phyloP scores from a whole-genome alignment of 768 basidiomycete genomes.

The Suillus subalutaceus region DNA sequence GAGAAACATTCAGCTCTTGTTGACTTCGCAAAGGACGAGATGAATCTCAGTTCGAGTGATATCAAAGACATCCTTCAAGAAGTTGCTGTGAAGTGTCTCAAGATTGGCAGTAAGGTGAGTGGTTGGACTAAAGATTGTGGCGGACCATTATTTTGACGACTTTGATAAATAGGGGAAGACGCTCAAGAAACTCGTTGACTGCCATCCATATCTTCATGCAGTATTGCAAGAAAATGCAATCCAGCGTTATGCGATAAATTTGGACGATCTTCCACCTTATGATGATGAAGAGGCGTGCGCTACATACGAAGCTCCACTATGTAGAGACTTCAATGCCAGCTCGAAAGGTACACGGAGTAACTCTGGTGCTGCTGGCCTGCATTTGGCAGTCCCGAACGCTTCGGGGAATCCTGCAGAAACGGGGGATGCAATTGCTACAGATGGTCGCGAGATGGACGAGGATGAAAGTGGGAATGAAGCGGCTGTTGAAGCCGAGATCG shows the following conservation, averaged over 20 bases:
- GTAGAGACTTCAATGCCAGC: constrained; percentile 50
- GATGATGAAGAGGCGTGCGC: constrained; percentile 51
- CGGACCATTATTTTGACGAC: not conserved
- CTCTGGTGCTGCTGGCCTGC: constrained; percentile 1
- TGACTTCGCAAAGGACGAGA: constrained; percentile 48
- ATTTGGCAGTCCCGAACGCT: not conserved
- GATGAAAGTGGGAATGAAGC: constrained; percentile 23
- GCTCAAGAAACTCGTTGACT: constrained; percentile 57
- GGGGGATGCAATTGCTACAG: constrained; percentile 16
- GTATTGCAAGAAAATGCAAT: constrained; percentile 49
- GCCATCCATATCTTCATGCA: constrained; percentile 41
- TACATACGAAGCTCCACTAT: constrained; percentile 53
- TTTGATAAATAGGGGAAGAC: constrained; percentile 58
- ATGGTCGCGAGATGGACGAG: constrained; percentile 20
- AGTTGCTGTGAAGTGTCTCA: constrained; percentile 61
- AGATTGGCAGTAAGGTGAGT: constrained; percentile 54
- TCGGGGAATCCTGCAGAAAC: not conserved
- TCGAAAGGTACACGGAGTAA: constrained; percentile 26
- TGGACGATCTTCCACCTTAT: constrained; percentile 59
- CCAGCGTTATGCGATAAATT: constrained; percentile 50
- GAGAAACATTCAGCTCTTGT: constrained; percentile 56
- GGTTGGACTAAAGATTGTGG: too few relatives aligned
- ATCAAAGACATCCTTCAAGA: constrained; percentile 55
- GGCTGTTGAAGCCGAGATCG: constrained; percentile 15
- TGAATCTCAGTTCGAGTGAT: constrained; percentile 46